Evolutionary conservation across 257 asterid species (phyloP).

Genomic region (Ilex aquifolium): DNA sequence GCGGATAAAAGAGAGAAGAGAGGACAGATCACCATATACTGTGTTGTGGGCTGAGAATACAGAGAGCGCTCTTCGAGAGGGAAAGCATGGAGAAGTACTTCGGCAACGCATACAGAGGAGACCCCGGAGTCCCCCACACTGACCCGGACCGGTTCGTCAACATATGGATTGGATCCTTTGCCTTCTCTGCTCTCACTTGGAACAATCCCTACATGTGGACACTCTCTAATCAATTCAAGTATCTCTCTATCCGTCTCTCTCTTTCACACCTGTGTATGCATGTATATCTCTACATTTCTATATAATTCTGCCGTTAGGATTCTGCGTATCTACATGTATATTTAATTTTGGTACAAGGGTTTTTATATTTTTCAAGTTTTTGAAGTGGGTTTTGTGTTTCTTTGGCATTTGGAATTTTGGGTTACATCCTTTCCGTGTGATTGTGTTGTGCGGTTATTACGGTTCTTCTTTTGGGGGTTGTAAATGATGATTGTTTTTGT

Average conservation of each 20-base stretch:
- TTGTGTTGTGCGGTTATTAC: too few relatives aligned
- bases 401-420: too few relatives aligned
- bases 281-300: too few relatives aligned
- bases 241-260: constrained; percentile 7
- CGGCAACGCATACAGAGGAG: constrained; percentile 90
- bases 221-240: constrained; percentile 74
- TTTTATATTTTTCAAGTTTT: constrained; percentile 4
- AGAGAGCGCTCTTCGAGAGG: constrained; percentile 1
- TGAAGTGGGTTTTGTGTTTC: too few relatives aligned
- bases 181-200: constrained; percentile 76
- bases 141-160: constrained; percentile 53
- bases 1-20: too few relatives aligned
- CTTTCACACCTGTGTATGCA: neutral
- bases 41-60: neutral
- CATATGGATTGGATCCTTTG: constrained; percentile 69
- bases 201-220: constrained; percentile 81
- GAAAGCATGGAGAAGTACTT: constrained; percentile 80
- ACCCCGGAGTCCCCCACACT: constrained; percentile 89
- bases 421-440: too few relatives aligned
- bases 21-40: too few relatives aligned
- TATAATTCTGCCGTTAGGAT: too few relatives aligned
- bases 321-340: too few relatives aligned
- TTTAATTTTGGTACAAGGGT: neutral
- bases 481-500: too few relatives aligned
- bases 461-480: too few relatives aligned